Conservation (phyloP, 2,329 filamentous ascomycete genomes). For the Phialemonium atrogriseum region DNA sequence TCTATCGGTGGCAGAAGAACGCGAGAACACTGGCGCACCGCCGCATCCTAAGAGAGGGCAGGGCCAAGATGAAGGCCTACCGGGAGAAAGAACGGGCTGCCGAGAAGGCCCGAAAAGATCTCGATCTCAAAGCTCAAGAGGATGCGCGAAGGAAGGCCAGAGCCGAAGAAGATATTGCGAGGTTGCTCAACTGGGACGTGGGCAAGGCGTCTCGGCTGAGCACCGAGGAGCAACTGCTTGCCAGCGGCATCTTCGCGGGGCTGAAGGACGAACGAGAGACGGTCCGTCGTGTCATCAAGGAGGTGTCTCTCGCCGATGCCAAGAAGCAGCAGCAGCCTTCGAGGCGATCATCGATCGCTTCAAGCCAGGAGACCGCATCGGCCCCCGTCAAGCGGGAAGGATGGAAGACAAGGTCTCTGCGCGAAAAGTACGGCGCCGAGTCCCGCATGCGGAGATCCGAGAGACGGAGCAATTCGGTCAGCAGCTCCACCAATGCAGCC, state of each 20-base stretch:
- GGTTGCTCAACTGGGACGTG: too few species aligned
- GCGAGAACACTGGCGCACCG: constrained; percentile 39
- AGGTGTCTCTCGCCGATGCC: constrained; percentile 10
- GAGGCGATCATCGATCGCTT: constrained; percentile 4
- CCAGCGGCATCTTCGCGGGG: constrained; percentile 32
- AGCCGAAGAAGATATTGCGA: constrained; percentile 23
- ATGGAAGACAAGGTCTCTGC: constrained; percentile 16
- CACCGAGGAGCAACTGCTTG: constrained; percentile 29
- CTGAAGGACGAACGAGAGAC: constrained; percentile 27
- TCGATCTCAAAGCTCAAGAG: constrained; percentile 16
- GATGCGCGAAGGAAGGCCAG: constrained; percentile 21
- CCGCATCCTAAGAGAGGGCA: constrained; percentile 41
- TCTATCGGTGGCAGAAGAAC: constrained; percentile 46
- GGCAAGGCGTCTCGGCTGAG: too few species aligned
- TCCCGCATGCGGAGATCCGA: constrained; percentile 1
- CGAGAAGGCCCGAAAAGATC: constrained; percentile 21
- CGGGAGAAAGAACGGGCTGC: constrained; percentile 20
- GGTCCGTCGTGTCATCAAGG: constrained; percentile 25
- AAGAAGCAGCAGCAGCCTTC: too few species aligned
- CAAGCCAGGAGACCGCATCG: constrained; percentile 3
- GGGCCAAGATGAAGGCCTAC: constrained; percentile 41
- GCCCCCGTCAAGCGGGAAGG: constrained; percentile 11
- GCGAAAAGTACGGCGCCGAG: constrained; percentile 16
- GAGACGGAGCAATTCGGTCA: constrained; percentile 12
- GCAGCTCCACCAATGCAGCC: constrained; percentile 11